phyloP scores from a whole-genome alignment of 495 filamentous ascomycete species.

The Daldinia caldariorum region DNA sequence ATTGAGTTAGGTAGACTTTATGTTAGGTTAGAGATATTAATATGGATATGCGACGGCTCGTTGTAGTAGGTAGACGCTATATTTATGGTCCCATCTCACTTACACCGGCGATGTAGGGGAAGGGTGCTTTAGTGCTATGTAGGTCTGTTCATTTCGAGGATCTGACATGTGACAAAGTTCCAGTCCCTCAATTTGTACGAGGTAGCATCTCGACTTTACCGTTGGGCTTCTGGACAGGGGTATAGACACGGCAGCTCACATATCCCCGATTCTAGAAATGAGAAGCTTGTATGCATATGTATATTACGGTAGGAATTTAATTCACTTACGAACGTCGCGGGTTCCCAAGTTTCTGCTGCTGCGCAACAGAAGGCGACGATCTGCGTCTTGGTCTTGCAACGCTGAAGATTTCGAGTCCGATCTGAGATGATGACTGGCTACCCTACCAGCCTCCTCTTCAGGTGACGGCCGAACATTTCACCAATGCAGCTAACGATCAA shows the following conservation, averaged over 20 bases:
- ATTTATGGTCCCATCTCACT: conserved; percentile 31
- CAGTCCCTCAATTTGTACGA: neutral
- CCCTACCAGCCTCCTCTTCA: conserved; percentile 31
- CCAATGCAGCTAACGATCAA: conserved; percentile 33
- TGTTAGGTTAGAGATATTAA: conserved; percentile 20
- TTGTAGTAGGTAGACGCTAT: conserved; percentile 32
- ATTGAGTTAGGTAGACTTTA: conserved; percentile 4
- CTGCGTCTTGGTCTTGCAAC: conserved; percentile 12
- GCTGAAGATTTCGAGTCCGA: conserved; percentile 25
- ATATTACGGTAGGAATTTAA: conserved; percentile 10
- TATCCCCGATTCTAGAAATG: neutral
- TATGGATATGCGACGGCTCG: conserved; percentile 16
- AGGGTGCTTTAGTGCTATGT: conserved; percentile 1
- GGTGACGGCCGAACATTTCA: conserved; percentile 29
- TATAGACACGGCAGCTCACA: conserved; percentile 3
- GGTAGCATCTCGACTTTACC: conserved; percentile 3
- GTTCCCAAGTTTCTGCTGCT: conserved; percentile 8
- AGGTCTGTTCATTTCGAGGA: conserved; percentile 10
- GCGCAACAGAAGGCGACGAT: conserved; percentile 21
- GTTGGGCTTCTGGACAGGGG: conserved; percentile 1
- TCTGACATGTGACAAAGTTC: conserved; percentile 38
- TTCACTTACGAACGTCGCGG: conserved; percentile 9
- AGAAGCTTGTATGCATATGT: neutral
- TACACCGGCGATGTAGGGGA: conserved; percentile 18
- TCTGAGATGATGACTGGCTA: conserved; percentile 28